Evolutionary conservation across 2,329 filamentous ascomycete genomes (phyloP).

Genomic region (Fusarium sp.): DNA sequence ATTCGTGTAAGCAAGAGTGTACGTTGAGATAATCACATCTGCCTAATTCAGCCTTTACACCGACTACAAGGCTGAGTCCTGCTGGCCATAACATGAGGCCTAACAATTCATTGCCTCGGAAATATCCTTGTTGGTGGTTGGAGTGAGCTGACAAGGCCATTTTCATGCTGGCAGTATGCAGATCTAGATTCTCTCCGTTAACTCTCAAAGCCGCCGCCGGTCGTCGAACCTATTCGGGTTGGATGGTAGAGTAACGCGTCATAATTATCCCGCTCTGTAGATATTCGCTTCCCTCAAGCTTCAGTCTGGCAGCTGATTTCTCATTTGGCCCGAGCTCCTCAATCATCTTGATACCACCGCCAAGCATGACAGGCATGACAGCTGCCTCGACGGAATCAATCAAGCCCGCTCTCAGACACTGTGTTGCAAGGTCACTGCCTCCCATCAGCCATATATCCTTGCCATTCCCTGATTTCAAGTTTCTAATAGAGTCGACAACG

Average conservation of each 20-base stretch:
- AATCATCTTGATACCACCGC: conserved; percentile 46
- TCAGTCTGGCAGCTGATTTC: conserved; percentile 17
- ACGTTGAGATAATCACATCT: too few species aligned
- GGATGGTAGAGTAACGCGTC: conserved; percentile 30
- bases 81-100: too few species aligned
- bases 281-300: conserved; percentile 21
- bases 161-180: too few species aligned
- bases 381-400: conserved; percentile 52
- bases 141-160: too few species aligned
- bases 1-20: too few species aligned
- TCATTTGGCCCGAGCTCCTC: not conserved
- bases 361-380: conserved; percentile 45
- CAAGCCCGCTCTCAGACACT: conserved; percentile 49
- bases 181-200: too few species aligned
- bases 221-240: too few species aligned
- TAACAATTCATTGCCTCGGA: too few species aligned
- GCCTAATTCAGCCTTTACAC: too few species aligned
- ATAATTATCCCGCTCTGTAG: conserved; percentile 44
- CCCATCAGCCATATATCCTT: conserved; percentile 58
- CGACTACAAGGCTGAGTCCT: too few species aligned
- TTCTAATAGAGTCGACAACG: conserved; percentile 37
- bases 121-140: too few species aligned
- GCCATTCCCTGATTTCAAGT: conserved; percentile 39
- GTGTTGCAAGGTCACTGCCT: conserved; percentile 49
- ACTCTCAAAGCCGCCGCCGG: too few species aligned